phyloP scores from a whole-genome alignment of 2,329 filamentous ascomycete genomes.

The Leptographium wingfieldii region DNA sequence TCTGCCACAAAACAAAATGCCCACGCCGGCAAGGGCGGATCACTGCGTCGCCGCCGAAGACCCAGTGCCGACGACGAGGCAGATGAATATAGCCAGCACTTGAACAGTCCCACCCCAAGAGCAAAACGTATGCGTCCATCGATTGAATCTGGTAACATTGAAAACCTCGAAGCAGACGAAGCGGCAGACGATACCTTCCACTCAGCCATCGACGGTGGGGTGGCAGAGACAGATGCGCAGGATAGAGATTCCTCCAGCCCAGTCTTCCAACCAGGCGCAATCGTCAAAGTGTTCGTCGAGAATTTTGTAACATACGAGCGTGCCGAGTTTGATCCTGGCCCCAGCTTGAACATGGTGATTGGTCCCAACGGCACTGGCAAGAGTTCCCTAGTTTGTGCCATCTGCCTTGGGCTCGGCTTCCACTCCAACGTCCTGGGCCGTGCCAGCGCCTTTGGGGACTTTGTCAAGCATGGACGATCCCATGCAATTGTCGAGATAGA shows the following conservation, averaged over 20 bases:
- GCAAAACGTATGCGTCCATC: constrained; percentile 24
- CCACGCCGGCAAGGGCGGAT: constrained; percentile 12
- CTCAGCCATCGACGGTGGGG: constrained; percentile 5
- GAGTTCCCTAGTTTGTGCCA: constrained; percentile 92
- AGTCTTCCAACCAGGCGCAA: constrained; percentile 61
- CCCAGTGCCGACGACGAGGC: constrained; percentile 25
- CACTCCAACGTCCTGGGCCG: constrained; percentile 71
- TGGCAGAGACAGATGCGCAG: constrained; percentile 6
- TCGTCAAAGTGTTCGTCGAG: constrained; percentile 71
- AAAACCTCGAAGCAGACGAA: constrained; percentile 6
- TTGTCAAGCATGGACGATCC: constrained; percentile 77
- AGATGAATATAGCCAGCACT: constrained; percentile 19
- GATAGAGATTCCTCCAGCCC: constrained; percentile 10
- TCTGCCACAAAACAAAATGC: constrained; percentile 29
- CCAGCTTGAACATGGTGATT: constrained; percentile 95
- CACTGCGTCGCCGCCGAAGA: constrained; percentile 30
- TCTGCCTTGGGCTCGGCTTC: constrained; percentile 85
- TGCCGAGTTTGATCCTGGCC: constrained; percentile 82
- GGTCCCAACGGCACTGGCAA: constrained; percentile 98
- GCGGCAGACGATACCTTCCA: constrained; percentile 6
- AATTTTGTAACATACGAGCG: constrained; percentile 94
- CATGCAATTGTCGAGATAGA: constrained; percentile 84
- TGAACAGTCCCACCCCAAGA: constrained; percentile 9
- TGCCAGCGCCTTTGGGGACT: constrained; percentile 73
- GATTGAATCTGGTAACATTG: neutral